phyloP scores from a whole-genome alignment of 108 stramenopile species.

The Seminavis robusta region DNA sequence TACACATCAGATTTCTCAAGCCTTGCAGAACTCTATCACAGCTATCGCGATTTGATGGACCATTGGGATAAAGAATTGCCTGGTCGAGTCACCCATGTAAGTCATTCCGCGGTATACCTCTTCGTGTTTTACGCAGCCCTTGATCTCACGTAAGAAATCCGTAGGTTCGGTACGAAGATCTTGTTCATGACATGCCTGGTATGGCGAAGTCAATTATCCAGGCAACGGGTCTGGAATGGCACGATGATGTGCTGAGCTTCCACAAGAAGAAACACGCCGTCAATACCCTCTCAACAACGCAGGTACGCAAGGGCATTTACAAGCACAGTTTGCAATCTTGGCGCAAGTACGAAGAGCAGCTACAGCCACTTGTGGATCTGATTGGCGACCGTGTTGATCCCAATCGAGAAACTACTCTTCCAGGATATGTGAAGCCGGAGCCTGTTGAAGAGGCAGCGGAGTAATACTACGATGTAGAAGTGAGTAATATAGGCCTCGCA shows the following conservation, averaged over 20 bases:
- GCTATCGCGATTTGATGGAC: slow-evolving; percentile 75
- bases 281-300: slow-evolving; percentile 82
- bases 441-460: background rate
- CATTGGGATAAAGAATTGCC: slow-evolving; percentile 82
- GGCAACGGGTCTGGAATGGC: slow-evolving; percentile 52
- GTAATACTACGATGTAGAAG: background rate
- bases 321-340: slow-evolving; percentile 73
- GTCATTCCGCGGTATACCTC: too few species aligned
- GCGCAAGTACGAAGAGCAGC: slow-evolving; percentile 60
- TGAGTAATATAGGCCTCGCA: too few species aligned
- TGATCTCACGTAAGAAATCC: too few species aligned
- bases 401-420: slow-evolving; percentile 52
- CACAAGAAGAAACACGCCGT: slow-evolving; percentile 89
- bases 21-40: slow-evolving; percentile 66
- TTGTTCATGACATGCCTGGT: slow-evolving; percentile 70
- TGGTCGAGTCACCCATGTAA: slow-evolving; percentile 74
- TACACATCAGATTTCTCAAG: slow-evolving; percentile 69
- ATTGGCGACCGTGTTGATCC: slow-evolving; percentile 43
- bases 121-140: too few species aligned
- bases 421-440: slow-evolving; percentile 21
- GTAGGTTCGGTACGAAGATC: slow-evolving; percentile 86
- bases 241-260: slow-evolving; percentile 71
- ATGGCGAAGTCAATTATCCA: slow-evolving; percentile 54
- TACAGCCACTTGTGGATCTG: slow-evolving; percentile 38
- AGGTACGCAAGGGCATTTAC: slow-evolving; percentile 79